Evolutionary conservation across 306 rosid species (phyloP), one percentile per base, ranked within the genome.

Genomic region (Medicago lupulina): DNA sequence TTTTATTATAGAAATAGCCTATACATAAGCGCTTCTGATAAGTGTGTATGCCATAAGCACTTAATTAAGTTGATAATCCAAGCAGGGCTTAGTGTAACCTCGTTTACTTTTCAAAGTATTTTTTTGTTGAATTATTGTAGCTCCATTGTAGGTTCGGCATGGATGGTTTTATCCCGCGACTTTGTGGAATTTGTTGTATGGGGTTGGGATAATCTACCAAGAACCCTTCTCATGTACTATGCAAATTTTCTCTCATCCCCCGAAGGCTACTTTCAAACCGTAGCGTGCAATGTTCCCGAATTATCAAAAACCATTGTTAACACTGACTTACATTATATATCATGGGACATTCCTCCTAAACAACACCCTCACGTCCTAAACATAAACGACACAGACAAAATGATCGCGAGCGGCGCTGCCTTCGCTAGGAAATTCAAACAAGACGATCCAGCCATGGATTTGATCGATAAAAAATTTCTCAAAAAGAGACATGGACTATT

Each of bases 151-250:
- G 99, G 99, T 72, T 95, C 99, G 2, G 99, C 99, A 15, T 95
- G 99, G 99, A 84, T 86, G 97, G 89, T 92, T 62, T 74, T 95
- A 36, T 92, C 99, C 6, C 92, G 83, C 12, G 82, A 88, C 21
- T 95, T 95, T 31, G 90, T 90, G 16, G 99, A 95, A 80, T 95
- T 84, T 58, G 76, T 88, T 9, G 55, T 95, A 4, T 89, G 90
- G 97, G 99, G 99, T 54, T 95, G 99, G 99, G 97, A 95, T 55
- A 95, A 95, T 81, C 89, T 95, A 16, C 99, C 99, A 3, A 87
- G 97, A 81, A 89, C 92, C 9, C 93, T 95, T 65, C 96, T 95
- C 49, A 92, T 92, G 99, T 95, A 95, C 88, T 95, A 95, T 85
- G 7, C 93, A 1, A 95, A 95, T 77, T 95, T 92, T 66, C 84